Evolutionary conservation across 345 rosid species (phyloP).

Genomic region (Populus nigra): DNA sequence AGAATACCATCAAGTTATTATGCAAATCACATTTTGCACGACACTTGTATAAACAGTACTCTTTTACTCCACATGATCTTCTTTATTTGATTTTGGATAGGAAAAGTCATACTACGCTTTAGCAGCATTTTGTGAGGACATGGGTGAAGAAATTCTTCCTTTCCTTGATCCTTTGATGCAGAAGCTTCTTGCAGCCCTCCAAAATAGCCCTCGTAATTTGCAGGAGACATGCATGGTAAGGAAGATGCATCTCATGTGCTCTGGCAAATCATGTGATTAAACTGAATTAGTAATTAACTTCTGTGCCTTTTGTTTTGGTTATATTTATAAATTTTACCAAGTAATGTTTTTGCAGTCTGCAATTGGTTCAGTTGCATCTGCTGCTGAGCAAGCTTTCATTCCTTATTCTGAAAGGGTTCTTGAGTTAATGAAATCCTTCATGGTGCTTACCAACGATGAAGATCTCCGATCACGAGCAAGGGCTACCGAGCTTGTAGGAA

Average conservation of each 20-base stretch:
- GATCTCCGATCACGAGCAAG: slow-evolving; percentile 95
- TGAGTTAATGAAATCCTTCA: slow-evolving; percentile 82
- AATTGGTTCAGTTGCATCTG: slow-evolving; percentile 96
- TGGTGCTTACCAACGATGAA: slow-evolving; percentile 88
- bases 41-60: background rate
- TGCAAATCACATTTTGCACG: background rate
- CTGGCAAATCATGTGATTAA: background rate
- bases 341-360: slow-evolving; percentile 69
- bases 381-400: slow-evolving; percentile 94
- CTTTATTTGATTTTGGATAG: slow-evolving; percentile 35
- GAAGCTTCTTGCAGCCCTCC: slow-evolving; percentile 79
- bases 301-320: background rate
- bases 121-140: slow-evolving; percentile 98
- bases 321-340: background rate
- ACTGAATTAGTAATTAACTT: background rate
- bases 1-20: slow-evolving; percentile 1
- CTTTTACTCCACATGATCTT: background rate
- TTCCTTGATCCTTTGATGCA: slow-evolving; percentile 90
- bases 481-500: slow-evolving; percentile 98
- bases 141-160: slow-evolving; percentile 93
- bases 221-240: slow-evolving; percentile 99
- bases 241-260: slow-evolving; percentile 7
- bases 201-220: slow-evolving; percentile 78
- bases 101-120: slow-evolving; percentile 97
- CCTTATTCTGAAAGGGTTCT: slow-evolving; percentile 94